Evolutionary conservation across 2,329 filamentous ascomycete genomes (phyloP).

Genomic region (Nothopassalora personata): DNA sequence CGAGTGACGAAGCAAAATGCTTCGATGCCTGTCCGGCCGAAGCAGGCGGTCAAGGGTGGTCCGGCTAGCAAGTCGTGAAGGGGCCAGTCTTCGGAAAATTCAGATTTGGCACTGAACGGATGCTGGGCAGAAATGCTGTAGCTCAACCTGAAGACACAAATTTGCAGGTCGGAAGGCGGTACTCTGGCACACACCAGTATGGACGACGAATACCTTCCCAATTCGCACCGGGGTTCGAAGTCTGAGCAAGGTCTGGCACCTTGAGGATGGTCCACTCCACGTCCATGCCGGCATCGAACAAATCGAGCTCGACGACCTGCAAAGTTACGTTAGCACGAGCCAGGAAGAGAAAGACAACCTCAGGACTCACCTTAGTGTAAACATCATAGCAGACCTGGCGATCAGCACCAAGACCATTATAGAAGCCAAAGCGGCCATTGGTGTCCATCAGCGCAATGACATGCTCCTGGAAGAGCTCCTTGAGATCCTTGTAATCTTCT

Average conservation of each 20-base stretch:
- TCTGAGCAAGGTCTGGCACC: conserved; percentile 58
- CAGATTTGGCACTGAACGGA: no score
- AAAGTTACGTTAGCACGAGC: not conserved
- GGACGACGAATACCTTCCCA: conserved; percentile 85
- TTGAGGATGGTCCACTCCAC: conserved; percentile 76
- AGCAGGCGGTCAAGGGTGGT: conserved; percentile 19
- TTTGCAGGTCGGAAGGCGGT: conserved; percentile 67
- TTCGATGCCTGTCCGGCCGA: conserved; percentile 21
- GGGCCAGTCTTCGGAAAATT: no score
- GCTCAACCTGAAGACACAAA: conserved; percentile 56
- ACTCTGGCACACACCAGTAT: conserved; percentile 83
- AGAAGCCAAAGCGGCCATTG: conserved; percentile 54
- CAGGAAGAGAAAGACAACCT: not conserved
- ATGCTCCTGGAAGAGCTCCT: conserved; percentile 80
- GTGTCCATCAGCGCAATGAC: conserved; percentile 72
- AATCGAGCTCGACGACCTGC: conserved; percentile 74
- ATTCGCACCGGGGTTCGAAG: conserved; percentile 15
- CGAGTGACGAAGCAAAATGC: conserved; percentile 10
- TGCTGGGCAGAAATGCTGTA: no score
- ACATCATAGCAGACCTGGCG: conserved; percentile 92
- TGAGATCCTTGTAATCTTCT: conserved; percentile 82
- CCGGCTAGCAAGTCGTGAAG: conserved; percentile 3
- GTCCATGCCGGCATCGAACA: conserved; percentile 83
- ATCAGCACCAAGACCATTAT: conserved; percentile 81
- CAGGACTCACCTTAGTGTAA: conserved; percentile 62